These are phyloP conservation scores for Schizosaccharomyces pombe DNA, from an alignment of 805 yeast species.

Conservation along the genomic window ASM294v3 CU329670.1:3155501-3156000, in stretches of 20 bases:
- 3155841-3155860: conserved; percentile 14
- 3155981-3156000: conserved; percentile 21
- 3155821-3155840: conserved; percentile 21
- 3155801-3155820: conserved; percentile 34
- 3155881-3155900: conserved; percentile 44
- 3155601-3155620: background rate
- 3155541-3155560: background rate
- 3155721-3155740: conserved; percentile 29
- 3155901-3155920: conserved; percentile 45
- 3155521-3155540: background rate
- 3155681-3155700: background rate
- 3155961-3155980: conserved; percentile 29
- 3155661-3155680: background rate
- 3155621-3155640: background rate
- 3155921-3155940: conserved; percentile 47
- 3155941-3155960: conserved; percentile 25
- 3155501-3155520: background rate
- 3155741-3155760: conserved; percentile 48
- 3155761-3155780: conserved; percentile 56
- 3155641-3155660: background rate
- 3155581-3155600: background rate
- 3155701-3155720: conserved; percentile 17
- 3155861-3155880: conserved; percentile 27
- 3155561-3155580: background rate
- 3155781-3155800: conserved; percentile 54